Conservation (phyloP, 257 asterid genomes). For the Nicotiana paniculata region DNA sequence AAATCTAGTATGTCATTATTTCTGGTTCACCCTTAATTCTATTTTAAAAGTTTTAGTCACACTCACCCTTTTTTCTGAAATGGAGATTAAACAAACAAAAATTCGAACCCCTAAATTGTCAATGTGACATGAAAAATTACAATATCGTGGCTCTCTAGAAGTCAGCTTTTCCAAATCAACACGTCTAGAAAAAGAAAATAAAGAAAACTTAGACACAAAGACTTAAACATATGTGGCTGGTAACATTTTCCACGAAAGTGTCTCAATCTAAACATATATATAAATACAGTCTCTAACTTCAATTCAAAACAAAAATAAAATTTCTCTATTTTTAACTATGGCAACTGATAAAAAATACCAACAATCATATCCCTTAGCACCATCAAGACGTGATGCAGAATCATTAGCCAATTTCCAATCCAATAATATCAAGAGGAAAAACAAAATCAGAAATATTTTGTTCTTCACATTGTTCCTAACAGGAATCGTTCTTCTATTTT, state of each 20-base stretch:
- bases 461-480: slow-evolving; percentile 20
- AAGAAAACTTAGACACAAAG: background rate
- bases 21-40: background rate
- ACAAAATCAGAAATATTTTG: slow-evolving; percentile 21
- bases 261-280: background rate
- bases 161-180: background rate
- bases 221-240: background rate
- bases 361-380: slow-evolving; percentile 35
- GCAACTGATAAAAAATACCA: slow-evolving; percentile 3
- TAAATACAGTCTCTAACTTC: background rate
- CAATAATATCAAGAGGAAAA: slow-evolving; percentile 20
- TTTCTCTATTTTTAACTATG: background rate
- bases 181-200: background rate
- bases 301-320: background rate
- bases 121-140: background rate
- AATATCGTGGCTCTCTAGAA: background rate
- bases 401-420: slow-evolving; percentile 11
- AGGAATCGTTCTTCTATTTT: slow-evolving; percentile 19
- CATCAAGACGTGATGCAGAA: slow-evolving; percentile 42
- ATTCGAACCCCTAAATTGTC: background rate
- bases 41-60: background rate
- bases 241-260: slow-evolving; percentile 9
- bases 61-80: background rate
- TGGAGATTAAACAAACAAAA: background rate
- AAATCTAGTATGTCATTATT: background rate